Base-by-base conservation (phyloP, 163 green algal genomes). In the Scenedesmus sp. region DNA sequence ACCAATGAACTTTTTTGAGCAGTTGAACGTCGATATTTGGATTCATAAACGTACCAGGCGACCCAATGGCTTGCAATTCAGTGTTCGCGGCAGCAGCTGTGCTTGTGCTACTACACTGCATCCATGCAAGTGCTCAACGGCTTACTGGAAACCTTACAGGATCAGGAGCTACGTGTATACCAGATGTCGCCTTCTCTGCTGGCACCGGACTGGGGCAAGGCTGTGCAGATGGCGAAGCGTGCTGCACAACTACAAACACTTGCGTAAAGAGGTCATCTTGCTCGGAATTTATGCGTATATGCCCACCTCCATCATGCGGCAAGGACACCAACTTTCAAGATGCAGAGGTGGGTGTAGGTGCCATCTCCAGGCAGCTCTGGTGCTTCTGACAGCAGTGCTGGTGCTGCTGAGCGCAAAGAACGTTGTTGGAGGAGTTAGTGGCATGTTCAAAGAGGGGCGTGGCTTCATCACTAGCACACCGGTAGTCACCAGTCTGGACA, bases 291-390 rank as follows among this genome's bases (percentile, higher is more conserved):
- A 82, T 67, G 86, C 55, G 34, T 15, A 70, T 90, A 52, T 90
- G 86, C 15, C 86, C 86, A 62, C 86, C 86, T 26, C 86, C 86
- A 46, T 84, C 64, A 15, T 90, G 86, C 66, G 86, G 86, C n/a
- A 90, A 90, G 59, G 86, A 90, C n/a, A 52, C 34, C 16, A 83
- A 66, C 16, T 90, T 90, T 83, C 20, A 64, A 23, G 86, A 90
- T 5, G 34, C 54, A 70, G 86, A 90, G 86, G 82, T 87, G 56
- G 16, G 82, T 18, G 10, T 4, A 18, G n/a, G 74, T 16, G 18
- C 23, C 74, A 54, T 54, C 1, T 10, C 12, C n/a, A 18, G n/a
- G 26, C 3, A n/a, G 6, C 8, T 15, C 8, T 52, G 4, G 18
- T 52, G 74, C 23, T 10, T 16, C 5, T 82, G 74, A 4, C 1